Evolutionary conservation across 768 basidiomycete genomes (phyloP), one percentile per base, ranked within the genome.

Genomic region (Mycena sanguinolenta): DNA sequence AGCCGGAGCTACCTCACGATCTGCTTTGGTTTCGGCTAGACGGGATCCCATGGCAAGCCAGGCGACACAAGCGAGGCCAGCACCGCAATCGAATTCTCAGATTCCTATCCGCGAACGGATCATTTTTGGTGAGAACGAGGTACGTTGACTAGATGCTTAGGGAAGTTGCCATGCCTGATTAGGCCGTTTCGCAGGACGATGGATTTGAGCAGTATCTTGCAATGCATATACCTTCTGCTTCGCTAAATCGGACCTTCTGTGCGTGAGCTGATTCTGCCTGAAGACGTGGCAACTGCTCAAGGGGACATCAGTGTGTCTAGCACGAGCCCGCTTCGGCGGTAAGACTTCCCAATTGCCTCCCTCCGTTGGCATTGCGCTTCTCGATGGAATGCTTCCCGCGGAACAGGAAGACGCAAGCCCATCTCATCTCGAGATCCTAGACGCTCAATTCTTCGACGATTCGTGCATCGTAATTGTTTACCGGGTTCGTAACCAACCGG

Each of bases 361-460:
- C 75, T 79, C 83, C 71, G 82, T 90, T 75, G 81, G 82, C 57
- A 79, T 90, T 71, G 86, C 82, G 73, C 77, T 91, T 79, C 82
- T 91, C 53, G 87, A 90, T 77, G 89, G 89, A 81, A 80, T 80
- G 77, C 78, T 88, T 75, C 82, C 76, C 66, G 80, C 77, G 77
- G 84, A 82, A 80, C 78, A 75, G 46, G 73, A 77, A 73, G 77
- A 83, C 78, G 83, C 79, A 69, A 81, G 72, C 53, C 73, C 74
- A 72, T 76, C 67, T 63, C 82, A 84, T 73, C 78, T 90, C 75
- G 85, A 90, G 68, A 74, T 93, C 53, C 77, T 94, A 77, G 91
- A 91, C 75, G 86, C 83, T 50, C 91, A 93, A 64, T 95, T 95
- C 81, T 94, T 95, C 79, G 94, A 95, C 82, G 91, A 93, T 74